Evolutionary conservation across 345 rosid species (phyloP).

Genomic region (Ricinus communis): DNA sequence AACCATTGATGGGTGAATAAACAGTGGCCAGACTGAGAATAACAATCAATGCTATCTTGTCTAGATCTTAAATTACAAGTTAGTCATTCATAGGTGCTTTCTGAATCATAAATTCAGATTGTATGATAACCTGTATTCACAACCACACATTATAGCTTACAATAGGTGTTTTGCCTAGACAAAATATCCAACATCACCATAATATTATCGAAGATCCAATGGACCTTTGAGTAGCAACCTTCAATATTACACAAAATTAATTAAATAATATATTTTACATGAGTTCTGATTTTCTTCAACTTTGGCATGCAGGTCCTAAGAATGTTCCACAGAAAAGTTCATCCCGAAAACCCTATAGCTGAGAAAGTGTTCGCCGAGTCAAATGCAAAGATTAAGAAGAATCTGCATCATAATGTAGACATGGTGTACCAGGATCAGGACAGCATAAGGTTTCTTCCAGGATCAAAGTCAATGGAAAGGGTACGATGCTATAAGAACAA

Average conservation of each 20-base stretch:
- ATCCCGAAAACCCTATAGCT: slow-evolving; percentile 56
- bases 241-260: neutral
- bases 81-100: neutral
- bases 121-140: slow-evolving; percentile 5
- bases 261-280: neutral
- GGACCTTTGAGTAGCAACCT: neutral
- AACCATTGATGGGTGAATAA: neutral
- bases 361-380: slow-evolving; percentile 29
- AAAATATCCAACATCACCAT: neutral
- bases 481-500: slow-evolving; percentile 28
- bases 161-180: neutral
- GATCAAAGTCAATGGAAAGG: slow-evolving; percentile 32
- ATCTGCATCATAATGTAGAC: slow-evolving; percentile 26
- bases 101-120: neutral
- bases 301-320: slow-evolving; percentile 61
- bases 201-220: neutral
- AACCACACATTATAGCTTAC: neutral
- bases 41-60: neutral
- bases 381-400: slow-evolving; percentile 24
- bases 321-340: slow-evolving; percentile 67
- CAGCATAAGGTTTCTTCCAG: slow-evolving; percentile 27
- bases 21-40: neutral
- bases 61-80: slow-evolving; percentile 8
- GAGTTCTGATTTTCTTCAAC: slow-evolving; percentile 4
- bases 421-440: slow-evolving; percentile 28